phyloP scores from a whole-genome alignment of 2,329 filamentous ascomycete species.

The Ascocoryne sarcoides region DNA sequence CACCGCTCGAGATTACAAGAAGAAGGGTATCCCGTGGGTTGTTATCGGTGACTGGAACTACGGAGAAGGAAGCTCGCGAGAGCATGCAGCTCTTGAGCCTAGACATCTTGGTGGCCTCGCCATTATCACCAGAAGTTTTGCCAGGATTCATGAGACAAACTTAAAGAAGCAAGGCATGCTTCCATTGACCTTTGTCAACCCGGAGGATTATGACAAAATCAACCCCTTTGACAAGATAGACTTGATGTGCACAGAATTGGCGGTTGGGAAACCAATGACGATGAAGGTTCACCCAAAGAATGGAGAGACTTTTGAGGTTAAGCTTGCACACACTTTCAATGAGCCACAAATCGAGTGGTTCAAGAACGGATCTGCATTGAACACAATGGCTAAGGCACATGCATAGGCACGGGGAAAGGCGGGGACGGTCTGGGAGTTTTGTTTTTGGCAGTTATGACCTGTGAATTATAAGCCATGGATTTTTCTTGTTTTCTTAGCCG shows the following conservation, averaged over 20 bases:
- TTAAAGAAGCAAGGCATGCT: constrained; percentile 99
- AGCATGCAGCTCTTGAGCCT: constrained; percentile 96
- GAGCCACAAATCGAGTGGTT: constrained; percentile 98
- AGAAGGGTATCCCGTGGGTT: constrained; percentile 91
- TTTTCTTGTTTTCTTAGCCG: background rate
- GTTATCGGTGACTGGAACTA: constrained; percentile 99
- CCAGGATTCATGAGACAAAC: constrained; percentile 99
- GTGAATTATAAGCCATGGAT: background rate
- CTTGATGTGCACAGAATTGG: constrained; percentile 79
- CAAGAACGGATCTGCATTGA: constrained; percentile 92
- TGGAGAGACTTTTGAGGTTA: constrained; percentile 69
- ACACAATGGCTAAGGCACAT: constrained; percentile 84
- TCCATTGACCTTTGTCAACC: constrained; percentile 88
- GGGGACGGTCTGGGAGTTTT: constrained; percentile 9
- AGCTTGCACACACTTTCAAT: constrained; percentile 95
- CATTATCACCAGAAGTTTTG: constrained; percentile 92
- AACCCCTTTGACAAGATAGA: constrained; percentile 86
- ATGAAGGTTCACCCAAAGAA: constrained; percentile 88
- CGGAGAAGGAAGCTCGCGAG: constrained; percentile 93
- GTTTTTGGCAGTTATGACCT: constrained; percentile 5
- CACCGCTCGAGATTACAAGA: constrained; percentile 97
- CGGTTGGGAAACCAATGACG: constrained; percentile 85
- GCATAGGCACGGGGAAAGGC: constrained; percentile 1
- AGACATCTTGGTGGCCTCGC: constrained; percentile 93
- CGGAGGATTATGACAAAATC: constrained; percentile 97